These are phyloP conservation scores for Brasenia schreberi DNA, from an alignment of 164 flowering plant species.

Conservation along the genomic window DNA sequence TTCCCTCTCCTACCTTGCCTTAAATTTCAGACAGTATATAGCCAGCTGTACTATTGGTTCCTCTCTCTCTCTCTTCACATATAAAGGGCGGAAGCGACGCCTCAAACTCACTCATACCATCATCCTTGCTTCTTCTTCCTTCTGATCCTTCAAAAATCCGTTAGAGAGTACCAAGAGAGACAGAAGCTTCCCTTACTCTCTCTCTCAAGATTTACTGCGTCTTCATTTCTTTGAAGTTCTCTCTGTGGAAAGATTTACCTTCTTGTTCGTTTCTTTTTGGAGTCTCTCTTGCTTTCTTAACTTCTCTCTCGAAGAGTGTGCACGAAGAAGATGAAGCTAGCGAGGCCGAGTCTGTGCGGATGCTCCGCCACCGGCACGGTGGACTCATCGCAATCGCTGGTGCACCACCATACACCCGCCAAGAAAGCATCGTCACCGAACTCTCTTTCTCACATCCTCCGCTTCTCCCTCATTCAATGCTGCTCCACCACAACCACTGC, in stretches of 20 bases:
- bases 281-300: not conserved
- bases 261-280: not conserved
- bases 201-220: too few species aligned
- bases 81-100: not conserved
- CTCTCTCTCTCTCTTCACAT: not conserved
- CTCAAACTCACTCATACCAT: not conserved
- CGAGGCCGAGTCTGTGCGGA: not conserved
- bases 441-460: constrained; percentile 1
- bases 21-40: not conserved
- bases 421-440: constrained; percentile 1
- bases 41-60: not conserved
- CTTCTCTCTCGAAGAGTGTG: not conserved
- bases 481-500: not conserved
- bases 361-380: not conserved
- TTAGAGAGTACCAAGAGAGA: too few species aligned
- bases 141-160: not conserved
- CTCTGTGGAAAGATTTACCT: not conserved
- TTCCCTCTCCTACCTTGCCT: not conserved
- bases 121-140: not conserved
- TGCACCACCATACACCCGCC: not conserved
- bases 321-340: too few species aligned
- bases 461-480: not conserved
- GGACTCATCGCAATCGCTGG: not conserved
- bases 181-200: too few species aligned
- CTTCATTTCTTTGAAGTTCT: not conserved